A percentile compares a stretch with the other conserved stretches of the same genome.
phyloP scores from a whole-genome alignment of 768 basidiomycete genomes.

The Termitomyces sp. region DNA sequence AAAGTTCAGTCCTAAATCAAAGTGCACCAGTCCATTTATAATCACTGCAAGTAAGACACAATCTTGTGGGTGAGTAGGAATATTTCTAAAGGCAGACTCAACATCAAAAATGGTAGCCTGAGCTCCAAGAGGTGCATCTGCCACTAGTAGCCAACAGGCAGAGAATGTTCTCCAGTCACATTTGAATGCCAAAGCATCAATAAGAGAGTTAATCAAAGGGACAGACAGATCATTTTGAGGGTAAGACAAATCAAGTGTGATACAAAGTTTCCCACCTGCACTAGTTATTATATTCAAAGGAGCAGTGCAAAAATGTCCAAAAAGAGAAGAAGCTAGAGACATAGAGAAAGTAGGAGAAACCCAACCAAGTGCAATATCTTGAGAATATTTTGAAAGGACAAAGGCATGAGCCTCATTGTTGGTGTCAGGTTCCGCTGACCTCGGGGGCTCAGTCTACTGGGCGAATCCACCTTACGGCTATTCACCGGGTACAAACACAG shows the following conservation, averaged over 20 bases:
- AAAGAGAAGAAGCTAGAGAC: fast-evolving
- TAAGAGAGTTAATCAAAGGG: not conserved
- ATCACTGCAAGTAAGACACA: not conserved
- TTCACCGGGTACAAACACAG: no score
- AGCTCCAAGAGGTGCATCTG: fast-evolving
- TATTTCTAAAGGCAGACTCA: not conserved
- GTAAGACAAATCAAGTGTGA: not conserved
- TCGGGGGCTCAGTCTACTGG: no score
- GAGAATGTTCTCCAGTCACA: not conserved
- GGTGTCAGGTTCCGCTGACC: no score
- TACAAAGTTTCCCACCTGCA: not conserved
- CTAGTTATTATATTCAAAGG: not conserved
- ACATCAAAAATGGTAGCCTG: not conserved
- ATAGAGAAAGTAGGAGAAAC: not conserved
- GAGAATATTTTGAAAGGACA: not conserved
- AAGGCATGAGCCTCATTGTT: not conserved
- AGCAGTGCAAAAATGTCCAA: not conserved
- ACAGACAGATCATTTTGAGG: not conserved
- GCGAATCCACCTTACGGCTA: no score
- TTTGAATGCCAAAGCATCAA: fast-evolving
- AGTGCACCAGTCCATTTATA: not conserved
- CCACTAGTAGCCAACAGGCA: not conserved
- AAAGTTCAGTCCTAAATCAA: not conserved
- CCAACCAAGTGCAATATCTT: not conserved
- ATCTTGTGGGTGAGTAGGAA: not conserved